Evolutionary conservation across 2,329 filamentous ascomycete genomes (phyloP), one percentile per base, ranked within the genome.

Genomic region (Ophiocordyceps robertsii): DNA sequence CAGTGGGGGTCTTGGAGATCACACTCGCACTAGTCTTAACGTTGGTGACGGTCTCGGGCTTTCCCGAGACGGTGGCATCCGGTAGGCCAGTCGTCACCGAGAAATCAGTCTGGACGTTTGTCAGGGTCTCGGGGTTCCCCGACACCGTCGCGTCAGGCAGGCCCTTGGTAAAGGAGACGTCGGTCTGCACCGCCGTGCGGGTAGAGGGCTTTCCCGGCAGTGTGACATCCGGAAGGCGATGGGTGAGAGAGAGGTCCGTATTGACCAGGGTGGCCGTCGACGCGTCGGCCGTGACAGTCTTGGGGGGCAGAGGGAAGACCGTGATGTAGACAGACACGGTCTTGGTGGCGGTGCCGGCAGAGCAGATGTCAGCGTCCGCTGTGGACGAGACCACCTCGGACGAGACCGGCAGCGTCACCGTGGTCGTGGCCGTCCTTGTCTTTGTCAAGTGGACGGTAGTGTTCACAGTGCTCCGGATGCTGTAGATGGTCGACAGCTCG

Each of bases 401-500:
- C 4, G 39, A 29, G n/a, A 19, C 19, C 19, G 46, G 16, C 14
- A 43, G 33, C 4, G 41, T 39, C 11, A 46, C 27, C 4, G 52
- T 53, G 41, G 40, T 45, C 7, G 50, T 55, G 41, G 40, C 46
- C 9, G 50, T 55, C 9, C 44, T 47, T n/a, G 48, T 51, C 29
- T 40, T 47, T 35, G 52, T 51, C 11, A 47, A 13, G 27, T 35
- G 24, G 19, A 43, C 37, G n/a, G 43, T 41, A 11, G 30, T 39
- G 37, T 48, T 42, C 11, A 47, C 44, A 5, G 48, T 42, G 14
- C 43, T 52, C 29, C 46, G 51, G 43, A 58, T 43, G 40, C 51
- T 57, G 47, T 61, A 64, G 41, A 62, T 51, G 36, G 60, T 62
- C 19, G 53, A 53, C 36, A 57, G 44, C 17, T 52, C 49, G 17